Percentiles rank a stretch among this genome's conserved stretches.
Evolutionary conservation across 441 rosid genomes (phyloP).

Genomic region (Theobroma grandiflorum): DNA sequence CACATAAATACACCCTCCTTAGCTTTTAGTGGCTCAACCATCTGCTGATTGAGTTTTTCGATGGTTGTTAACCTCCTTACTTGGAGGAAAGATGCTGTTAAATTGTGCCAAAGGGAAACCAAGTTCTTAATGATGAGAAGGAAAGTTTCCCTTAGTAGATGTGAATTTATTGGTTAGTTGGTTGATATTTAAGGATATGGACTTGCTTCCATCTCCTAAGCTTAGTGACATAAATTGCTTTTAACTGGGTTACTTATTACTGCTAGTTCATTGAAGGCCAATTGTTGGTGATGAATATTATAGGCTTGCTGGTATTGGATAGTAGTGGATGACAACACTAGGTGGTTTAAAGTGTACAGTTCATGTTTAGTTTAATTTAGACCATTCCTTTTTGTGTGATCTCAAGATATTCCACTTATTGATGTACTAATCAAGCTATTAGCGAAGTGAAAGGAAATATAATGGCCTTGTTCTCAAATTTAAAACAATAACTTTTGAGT

Average conservation of each 20-base stretch:
- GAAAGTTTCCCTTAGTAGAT: not conserved
- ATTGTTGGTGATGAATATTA: not conserved
- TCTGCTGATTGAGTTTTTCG: not conserved
- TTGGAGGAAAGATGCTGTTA: not conserved
- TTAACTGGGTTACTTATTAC: not conserved
- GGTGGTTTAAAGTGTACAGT: not conserved
- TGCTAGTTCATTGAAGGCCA: not conserved
- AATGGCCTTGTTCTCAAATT: not conserved
- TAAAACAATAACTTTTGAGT: not conserved
- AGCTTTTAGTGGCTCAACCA: not conserved
- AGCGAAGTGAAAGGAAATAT: not conserved
- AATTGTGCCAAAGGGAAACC: constrained; percentile 2
- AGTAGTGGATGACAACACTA: not conserved
- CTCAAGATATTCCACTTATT: not conserved
- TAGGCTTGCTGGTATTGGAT: not conserved
- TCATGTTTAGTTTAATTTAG: constrained; percentile 9
- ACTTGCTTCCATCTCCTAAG: not conserved
- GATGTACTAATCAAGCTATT: not conserved
- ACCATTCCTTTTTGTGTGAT: constrained; percentile 4
- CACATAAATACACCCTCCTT: not conserved
- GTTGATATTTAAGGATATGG: not conserved
- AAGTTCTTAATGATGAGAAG: not conserved
- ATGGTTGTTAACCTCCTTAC: not conserved
- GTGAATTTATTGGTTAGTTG: not conserved
- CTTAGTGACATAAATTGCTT: not conserved